Percentiles rank a stretch among this genome's conserved stretches.
Conservation (phyloP, 257 asterid species). For the Rhazya stricta region DNA sequence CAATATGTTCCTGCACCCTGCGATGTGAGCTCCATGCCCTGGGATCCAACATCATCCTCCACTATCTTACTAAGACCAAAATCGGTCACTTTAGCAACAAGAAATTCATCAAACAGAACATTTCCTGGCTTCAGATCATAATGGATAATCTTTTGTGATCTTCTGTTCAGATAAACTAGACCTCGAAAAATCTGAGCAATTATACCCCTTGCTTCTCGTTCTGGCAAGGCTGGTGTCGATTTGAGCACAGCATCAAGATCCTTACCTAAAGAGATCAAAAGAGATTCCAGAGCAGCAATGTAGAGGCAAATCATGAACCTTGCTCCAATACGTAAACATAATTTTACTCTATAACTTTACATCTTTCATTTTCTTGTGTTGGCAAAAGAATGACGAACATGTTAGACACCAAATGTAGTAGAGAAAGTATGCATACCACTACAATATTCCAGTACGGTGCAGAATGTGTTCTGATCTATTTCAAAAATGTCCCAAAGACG, state of each 20-base stretch:
- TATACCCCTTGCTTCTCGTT: slow-evolving; percentile 85
- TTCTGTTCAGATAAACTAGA: slow-evolving; percentile 86
- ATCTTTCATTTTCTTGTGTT: not conserved
- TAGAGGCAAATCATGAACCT: not conserved
- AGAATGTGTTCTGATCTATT: slow-evolving; percentile 94
- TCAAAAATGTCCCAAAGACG: slow-evolving; percentile 98
- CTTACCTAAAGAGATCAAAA: slow-evolving; percentile 52
- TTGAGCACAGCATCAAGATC: slow-evolving; percentile 97
- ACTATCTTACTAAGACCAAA: slow-evolving; percentile 99
- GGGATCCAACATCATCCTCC: slow-evolving; percentile 96
- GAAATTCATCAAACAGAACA: slow-evolving; percentile 85
- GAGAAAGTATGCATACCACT: slow-evolving; percentile 52
- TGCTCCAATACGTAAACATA: not conserved
- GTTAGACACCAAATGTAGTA: not conserved
- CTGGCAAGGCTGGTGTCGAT: slow-evolving; percentile 80
- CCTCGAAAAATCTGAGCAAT: slow-evolving; percentile 93
- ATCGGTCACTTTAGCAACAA: slow-evolving; percentile 91
- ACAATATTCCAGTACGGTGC: slow-evolving; percentile 95
- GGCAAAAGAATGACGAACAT: not conserved
- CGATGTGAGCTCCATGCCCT: slow-evolving; percentile 99
- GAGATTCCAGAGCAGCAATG: not conserved
- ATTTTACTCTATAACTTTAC: not conserved
- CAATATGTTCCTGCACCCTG: slow-evolving; percentile 99
- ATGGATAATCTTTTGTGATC: slow-evolving; percentile 89
- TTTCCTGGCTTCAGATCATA: slow-evolving; percentile 99